These are phyloP conservation scores for Zizania latifolia DNA, from an alignment of 176 grass and related monocot species.

Conservation along the genomic window DNA sequence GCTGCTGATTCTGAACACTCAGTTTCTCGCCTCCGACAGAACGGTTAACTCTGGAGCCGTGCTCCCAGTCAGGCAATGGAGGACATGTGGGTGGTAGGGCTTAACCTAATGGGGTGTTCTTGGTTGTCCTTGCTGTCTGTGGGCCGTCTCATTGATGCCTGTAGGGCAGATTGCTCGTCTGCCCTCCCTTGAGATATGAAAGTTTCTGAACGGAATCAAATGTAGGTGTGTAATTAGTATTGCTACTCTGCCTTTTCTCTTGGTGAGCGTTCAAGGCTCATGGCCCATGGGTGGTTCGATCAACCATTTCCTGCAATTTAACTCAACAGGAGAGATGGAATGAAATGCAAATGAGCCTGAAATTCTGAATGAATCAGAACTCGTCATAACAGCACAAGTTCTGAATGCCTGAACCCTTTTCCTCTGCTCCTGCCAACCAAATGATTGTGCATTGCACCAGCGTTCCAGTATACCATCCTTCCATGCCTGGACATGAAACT, in stretches of 20 bases:
- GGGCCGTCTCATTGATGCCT: slow-evolving; percentile 16
- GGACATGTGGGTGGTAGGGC: neutral
- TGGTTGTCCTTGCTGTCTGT: slow-evolving; percentile 19
- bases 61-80: neutral
- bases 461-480: too few relatives aligned
- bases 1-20: neutral
- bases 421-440: neutral
- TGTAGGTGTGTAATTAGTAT: slow-evolving; percentile 27
- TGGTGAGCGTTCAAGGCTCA: neutral
- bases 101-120: slow-evolving; percentile 12
- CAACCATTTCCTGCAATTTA: neutral
- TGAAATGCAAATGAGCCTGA: neutral
- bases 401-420: neutral
- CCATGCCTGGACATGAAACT: neutral
- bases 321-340: neutral
- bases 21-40: neutral
- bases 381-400: neutral
- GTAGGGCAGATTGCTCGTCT: neutral
- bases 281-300: slow-evolving; percentile 7
- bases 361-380: neutral
- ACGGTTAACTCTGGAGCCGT: neutral
- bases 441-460: neutral
- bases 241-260: neutral
- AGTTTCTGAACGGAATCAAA: slow-evolving; percentile 24
- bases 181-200: neutral